Conservation (phyloP, 2,329 filamentous ascomycete genomes). For the Aspergillus melleus region DNA sequence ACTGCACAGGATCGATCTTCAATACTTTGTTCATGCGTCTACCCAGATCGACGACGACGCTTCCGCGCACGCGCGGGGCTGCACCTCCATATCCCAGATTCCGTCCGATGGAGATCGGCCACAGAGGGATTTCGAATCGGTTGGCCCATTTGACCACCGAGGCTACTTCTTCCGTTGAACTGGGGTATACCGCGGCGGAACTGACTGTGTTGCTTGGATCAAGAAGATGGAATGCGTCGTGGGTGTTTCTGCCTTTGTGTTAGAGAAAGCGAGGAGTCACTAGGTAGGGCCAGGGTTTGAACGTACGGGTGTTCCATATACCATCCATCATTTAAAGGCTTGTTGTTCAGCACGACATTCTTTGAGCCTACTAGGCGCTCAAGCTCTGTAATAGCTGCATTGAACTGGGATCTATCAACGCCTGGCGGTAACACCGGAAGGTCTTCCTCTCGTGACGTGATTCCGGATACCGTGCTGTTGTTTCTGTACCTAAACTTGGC, state of each 20-base stretch:
- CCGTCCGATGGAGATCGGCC: constrained; percentile 40
- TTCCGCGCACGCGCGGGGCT: constrained; percentile 47
- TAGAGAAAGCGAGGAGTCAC: no score
- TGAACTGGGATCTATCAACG: background rate
- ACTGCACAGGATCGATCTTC: constrained; percentile 51
- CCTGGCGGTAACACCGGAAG: background rate
- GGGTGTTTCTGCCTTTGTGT: background rate
- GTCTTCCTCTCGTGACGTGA: no score
- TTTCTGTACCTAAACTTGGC: no score
- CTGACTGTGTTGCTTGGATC: background rate
- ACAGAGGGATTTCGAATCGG: constrained; percentile 34
- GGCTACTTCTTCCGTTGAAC: background rate
- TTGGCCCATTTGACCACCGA: constrained; percentile 24
- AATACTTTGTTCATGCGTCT: constrained; percentile 53
- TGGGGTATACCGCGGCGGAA: background rate
- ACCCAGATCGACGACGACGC: constrained; percentile 47
- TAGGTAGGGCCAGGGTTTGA: no score
- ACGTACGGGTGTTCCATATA: background rate
- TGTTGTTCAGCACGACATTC: background rate
- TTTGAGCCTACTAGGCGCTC: background rate
- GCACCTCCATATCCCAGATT: constrained; percentile 55
- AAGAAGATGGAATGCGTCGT: background rate
- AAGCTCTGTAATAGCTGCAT: background rate
- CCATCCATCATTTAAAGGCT: background rate
- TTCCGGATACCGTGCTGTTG: no score